A percentile compares a stretch with the other conserved stretches of the same genome.
Conservation (phyloP, 2,329 filamentous ascomycete species). For the Aspergillus sp. region DNA sequence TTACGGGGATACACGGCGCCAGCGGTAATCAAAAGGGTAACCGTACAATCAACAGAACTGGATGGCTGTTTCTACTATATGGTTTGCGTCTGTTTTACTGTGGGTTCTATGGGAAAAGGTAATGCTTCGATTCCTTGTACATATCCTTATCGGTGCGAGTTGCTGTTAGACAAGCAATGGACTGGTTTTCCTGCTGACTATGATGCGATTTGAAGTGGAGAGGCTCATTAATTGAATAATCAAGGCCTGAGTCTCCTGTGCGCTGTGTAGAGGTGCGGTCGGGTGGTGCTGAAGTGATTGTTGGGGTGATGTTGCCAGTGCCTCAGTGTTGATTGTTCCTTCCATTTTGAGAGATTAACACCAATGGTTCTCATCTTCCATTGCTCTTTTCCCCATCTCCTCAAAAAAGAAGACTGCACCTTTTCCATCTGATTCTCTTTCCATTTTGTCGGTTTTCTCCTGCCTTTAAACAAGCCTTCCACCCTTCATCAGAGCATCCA, state of each 20-base stretch:
- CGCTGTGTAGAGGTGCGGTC: neutral
- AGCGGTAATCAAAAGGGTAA: slow-evolving; percentile 26
- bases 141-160: slow-evolving; percentile 23
- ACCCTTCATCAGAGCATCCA: neutral
- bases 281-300: neutral
- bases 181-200: slow-evolving; percentile 3
- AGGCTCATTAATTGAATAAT: neutral
- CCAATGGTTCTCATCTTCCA: neutral
- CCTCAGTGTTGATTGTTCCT: neutral
- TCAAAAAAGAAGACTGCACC: neutral
- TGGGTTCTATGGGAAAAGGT: slow-evolving; percentile 13
- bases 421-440: neutral
- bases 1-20: slow-evolving; percentile 29
- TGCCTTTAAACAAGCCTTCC: neutral
- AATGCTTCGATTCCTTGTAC: slow-evolving; percentile 27
- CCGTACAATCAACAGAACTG: slow-evolving; percentile 27
- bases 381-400: neutral
- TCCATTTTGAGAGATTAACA: neutral
- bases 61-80: slow-evolving; percentile 17
- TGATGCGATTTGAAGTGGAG: neutral
- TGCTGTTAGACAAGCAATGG: slow-evolving; percentile 8
- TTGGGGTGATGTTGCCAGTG: neutral
- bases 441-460: neutral
- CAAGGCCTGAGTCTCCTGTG: neutral
- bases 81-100: slow-evolving; percentile 19